Conservation (phyloP, 345 rosid genomes). For the Microcos paniculata region DNA sequence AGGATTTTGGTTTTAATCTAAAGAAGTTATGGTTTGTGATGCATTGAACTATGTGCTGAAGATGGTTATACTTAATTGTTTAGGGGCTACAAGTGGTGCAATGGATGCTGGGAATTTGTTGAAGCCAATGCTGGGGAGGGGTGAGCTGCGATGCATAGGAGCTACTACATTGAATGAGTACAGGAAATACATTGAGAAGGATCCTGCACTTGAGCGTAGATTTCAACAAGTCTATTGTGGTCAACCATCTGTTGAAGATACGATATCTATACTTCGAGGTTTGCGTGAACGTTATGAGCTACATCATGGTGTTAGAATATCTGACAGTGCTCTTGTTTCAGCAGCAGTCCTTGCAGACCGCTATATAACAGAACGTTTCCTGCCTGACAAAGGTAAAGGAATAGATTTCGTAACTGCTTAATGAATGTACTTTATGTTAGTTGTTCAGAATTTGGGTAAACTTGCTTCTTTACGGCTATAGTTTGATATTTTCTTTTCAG, state of each 20-base stretch:
- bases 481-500: slow-evolving; percentile 43
- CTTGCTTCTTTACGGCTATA: not conserved
- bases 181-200: slow-evolving; percentile 89
- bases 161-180: slow-evolving; percentile 90
- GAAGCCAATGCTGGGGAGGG: slow-evolving; percentile 93
- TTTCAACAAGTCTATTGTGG: slow-evolving; percentile 94
- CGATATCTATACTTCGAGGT: slow-evolving; percentile 90
- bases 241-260: slow-evolving; percentile 92
- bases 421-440: not conserved
- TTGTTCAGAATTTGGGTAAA: not conserved
- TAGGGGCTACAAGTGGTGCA: slow-evolving; percentile 78
- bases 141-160: slow-evolving; percentile 90
- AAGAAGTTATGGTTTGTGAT: not conserved
- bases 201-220: slow-evolving; percentile 88
- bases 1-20: not conserved
- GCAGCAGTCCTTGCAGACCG: slow-evolving; percentile 87
- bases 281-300: slow-evolving; percentile 83
- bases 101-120: slow-evolving; percentile 96
- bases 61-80: not conserved
- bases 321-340: slow-evolving; percentile 88
- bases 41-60: not conserved
- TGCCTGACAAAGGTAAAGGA: slow-evolving; percentile 87
- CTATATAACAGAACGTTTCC: slow-evolving; percentile 86
- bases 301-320: slow-evolving; percentile 91
- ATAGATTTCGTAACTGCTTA: not conserved